Evolutionary conservation across 495 filamentous ascomycete genomes (phyloP), one percentile per base, ranked within the genome.

Genomic region (Annulohypoxylon nitens): DNA sequence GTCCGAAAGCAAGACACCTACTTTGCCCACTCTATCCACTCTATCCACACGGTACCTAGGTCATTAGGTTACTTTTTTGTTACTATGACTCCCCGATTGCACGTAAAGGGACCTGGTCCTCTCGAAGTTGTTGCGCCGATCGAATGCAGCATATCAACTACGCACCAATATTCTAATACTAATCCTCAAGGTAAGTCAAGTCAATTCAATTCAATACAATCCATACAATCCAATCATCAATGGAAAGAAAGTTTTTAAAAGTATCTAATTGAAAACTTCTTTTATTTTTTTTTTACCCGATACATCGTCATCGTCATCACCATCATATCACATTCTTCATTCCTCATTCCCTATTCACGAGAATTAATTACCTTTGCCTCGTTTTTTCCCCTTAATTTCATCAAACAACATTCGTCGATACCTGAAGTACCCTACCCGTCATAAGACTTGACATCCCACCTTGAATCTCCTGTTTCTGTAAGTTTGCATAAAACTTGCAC

Each of bases 1-100:
- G 43, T 39, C 69, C 47, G 64, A 41, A 68, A 55, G 36, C 70
- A 68, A 67, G 51, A 60, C 37, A 51, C 43, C 33, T 5, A 30
- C 30, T 30, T 30, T 30, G 5, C 30, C 30, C 30, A 30, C 30
- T 30, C 30, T 30, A 30, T 30, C 30, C 30, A 25, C 48, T 30
- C 30, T 30, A 30, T 30, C 30, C 30, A 25, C 48, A n/a, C 20
- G 45, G 45, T 20, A 50, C 20, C 50, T 54, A 33, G 25, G 25
- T 7, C 30, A 54, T 23, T n/a, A n/a, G 50, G 50, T 30, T 30
- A 30, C 50, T 54, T 30, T 25, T 9, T 25, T 9, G 18, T 16
- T 20, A 61, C 68, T 53, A 77, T 78, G 77, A 78, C 75, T 75
- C 77, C 75, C 66, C 77, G 75, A 60, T 60, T 74, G 34, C 75